Evolutionary conservation across 1,139 yeast species (phyloP).

Genomic region (Diutina rugosa): DNA sequence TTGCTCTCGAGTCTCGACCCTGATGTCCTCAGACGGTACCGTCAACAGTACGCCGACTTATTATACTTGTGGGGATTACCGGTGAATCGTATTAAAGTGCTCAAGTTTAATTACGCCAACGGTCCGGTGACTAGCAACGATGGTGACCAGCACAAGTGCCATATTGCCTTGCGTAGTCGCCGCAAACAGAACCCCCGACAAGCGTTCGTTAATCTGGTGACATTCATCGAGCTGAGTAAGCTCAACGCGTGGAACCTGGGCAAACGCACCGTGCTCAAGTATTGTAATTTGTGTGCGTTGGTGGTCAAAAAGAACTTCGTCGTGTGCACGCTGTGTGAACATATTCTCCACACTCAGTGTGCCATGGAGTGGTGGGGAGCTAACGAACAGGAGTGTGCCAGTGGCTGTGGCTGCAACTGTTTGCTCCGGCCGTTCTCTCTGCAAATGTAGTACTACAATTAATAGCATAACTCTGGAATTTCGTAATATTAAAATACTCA

Average conservation of each 20-base stretch:
- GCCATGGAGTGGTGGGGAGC: conserved; percentile 69
- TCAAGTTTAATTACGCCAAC: conserved; percentile 48
- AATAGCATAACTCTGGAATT: too few relatives aligned
- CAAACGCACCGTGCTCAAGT: conserved; percentile 15
- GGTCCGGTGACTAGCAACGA: conserved; percentile 7
- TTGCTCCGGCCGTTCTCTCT: conserved; percentile 9
- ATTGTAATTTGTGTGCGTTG: conserved; percentile 56
- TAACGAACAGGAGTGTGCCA: conserved; percentile 48
- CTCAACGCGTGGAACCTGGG: conserved; percentile 22
- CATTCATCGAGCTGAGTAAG: conserved; percentile 13
- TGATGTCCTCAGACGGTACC: conserved; percentile 33
- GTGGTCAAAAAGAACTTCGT: conserved; percentile 49
- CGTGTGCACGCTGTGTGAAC: conserved; percentile 66
- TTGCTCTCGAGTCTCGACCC: conserved; percentile 36
- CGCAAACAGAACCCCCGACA: conserved; percentile 4
- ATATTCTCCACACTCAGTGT: conserved; percentile 66
- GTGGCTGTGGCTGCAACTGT: conserved; percentile 86
- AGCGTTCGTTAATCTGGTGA: conserved; percentile 12
- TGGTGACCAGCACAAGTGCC: conserved; percentile 24
- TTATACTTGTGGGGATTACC: conserved; percentile 77
- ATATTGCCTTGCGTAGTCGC: conserved; percentile 26
- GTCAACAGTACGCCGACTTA: conserved; percentile 71
- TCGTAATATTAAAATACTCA: too few relatives aligned
- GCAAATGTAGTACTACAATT: neutral
- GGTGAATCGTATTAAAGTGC: conserved; percentile 58